Evolutionary conservation across 768 basidiomycete genomes (phyloP).

Genomic region (Kwoniella sp.): DNA sequence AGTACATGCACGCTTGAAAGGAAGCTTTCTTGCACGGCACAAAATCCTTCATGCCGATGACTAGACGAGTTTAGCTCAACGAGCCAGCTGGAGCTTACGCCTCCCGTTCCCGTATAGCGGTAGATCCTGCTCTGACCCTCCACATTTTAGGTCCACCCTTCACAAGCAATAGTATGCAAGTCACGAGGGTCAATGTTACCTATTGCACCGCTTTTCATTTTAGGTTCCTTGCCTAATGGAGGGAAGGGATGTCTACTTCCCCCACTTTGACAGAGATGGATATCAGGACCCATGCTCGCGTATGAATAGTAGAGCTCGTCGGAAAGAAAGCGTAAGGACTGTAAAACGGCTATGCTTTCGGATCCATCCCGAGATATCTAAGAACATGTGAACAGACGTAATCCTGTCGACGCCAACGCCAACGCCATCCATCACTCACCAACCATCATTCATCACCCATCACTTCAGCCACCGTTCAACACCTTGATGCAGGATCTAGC

Average conservation of each 20-base stretch:
- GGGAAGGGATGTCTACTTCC: no score
- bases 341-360: not conserved
- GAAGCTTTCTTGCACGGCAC: no score
- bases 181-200: no score
- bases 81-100: not conserved
- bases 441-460: not conserved
- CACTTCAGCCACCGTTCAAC: not conserved
- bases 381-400: not conserved
- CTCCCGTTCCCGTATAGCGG: not conserved
- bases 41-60: no score
- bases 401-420: not conserved
- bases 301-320: no score
- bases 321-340: not conserved
- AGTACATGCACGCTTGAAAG: no score
- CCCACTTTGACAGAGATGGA: no score
- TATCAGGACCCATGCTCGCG: no score
- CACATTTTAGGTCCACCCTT: not conserved
- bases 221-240: no score
- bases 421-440: not conserved
- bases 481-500: not conserved
- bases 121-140: not conserved
- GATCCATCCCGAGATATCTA: not conserved
- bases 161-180: no score
- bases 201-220: no score
- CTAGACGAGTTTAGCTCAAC: not conserved